Evolutionary conservation across 768 basidiomycete species (phyloP), one percentile per base, ranked within the genome.

Genomic region (Termitomyces sp.): DNA sequence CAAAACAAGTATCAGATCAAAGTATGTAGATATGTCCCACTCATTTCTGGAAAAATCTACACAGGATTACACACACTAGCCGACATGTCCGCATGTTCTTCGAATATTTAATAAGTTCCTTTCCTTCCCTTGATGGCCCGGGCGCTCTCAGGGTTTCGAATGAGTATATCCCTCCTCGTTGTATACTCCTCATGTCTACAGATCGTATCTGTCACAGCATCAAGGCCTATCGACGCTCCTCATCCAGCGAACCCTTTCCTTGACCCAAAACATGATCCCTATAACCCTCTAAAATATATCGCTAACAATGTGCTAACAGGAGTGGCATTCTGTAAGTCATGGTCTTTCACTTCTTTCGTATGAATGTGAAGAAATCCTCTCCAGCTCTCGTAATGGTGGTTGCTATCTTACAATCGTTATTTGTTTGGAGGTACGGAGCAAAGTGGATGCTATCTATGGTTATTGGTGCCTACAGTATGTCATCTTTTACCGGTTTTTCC

Each of bases 391-490:
- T 81, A 5, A 55, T 81, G 8, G 9, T 67, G 16, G 72, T 75
- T 24, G 82, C 74, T 24, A 53, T 84, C 22, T 51, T 68, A 2
- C 82, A 85, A 63, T 73, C 78, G 6, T 73, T 67, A 49, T 73
- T 71, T 42, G 74, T 76, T 13, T 69, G 67, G 63, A 74, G 70
- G 56, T 78, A 73, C 53, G 79, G 83, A 4, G 77, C 79, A 5
- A 79, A 72, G 59, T 86, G 76, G 70, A 87, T 88, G 86, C 64
- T 83, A 32, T 67, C 76, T 18, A 82, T 87, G 79, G 73, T 79
- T 5, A 78, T 88, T 56, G 86, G 86, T n/a, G 75, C 73, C 31
- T 83, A 79, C 66, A 77, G 84, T 79, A 55, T 47, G 81, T 71
- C 13, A 3, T 43, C 16, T n/a, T n/a, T 4, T 16, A 26, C 7